Percentiles rank a stretch among this genome's conserved stretches.
These are phyloP conservation scores for Phialemonium atrogriseum DNA, from an alignment of 2,329 filamentous ascomycete genomes.

Conservation along the genomic window DNA sequence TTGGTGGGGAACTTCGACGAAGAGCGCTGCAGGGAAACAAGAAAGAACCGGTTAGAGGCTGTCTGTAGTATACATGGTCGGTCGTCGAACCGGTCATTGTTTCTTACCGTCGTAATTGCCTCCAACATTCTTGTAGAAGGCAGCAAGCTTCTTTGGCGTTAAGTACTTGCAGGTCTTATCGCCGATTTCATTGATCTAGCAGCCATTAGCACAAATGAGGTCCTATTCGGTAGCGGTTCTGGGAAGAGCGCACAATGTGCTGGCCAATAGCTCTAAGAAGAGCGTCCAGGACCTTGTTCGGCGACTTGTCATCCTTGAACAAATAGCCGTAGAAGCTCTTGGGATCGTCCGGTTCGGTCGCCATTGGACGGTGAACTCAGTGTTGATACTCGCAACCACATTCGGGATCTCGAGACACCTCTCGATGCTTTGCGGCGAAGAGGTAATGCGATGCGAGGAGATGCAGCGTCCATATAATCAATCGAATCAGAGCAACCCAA, in stretches of 20 bases:
- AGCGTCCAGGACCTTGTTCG: conserved; percentile 58
- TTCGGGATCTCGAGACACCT: too few relatives aligned
- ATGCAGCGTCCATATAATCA: too few relatives aligned
- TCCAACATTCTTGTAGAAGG: conserved; percentile 67
- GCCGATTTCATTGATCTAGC: conserved; percentile 48
- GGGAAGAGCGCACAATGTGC: conserved; percentile 54
- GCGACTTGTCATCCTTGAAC: conserved; percentile 59
- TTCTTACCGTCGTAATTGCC: conserved; percentile 65
- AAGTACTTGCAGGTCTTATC: conserved; percentile 44
- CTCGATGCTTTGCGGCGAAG: too few relatives aligned
- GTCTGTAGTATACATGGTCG: too few relatives aligned
- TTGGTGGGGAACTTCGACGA: conserved; percentile 63
- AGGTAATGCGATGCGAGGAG: too few relatives aligned
- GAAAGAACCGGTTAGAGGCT: too few relatives aligned
- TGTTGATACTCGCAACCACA: too few relatives aligned
- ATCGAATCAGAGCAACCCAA: too few relatives aligned
- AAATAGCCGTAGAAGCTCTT: conserved; percentile 55
- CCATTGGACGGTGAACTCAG: conserved; percentile 12
- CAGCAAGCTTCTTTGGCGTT: conserved; percentile 63
- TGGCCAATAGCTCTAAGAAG: conserved; percentile 60
- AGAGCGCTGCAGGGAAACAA: too few relatives aligned
- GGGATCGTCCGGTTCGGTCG: conserved; percentile 15
- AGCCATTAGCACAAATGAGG: too few relatives aligned
- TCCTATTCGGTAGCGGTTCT: too few relatives aligned
- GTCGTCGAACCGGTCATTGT: not conserved